Conservation (phyloP, 768 basidiomycete genomes). For the Mycena crocata region DNA sequence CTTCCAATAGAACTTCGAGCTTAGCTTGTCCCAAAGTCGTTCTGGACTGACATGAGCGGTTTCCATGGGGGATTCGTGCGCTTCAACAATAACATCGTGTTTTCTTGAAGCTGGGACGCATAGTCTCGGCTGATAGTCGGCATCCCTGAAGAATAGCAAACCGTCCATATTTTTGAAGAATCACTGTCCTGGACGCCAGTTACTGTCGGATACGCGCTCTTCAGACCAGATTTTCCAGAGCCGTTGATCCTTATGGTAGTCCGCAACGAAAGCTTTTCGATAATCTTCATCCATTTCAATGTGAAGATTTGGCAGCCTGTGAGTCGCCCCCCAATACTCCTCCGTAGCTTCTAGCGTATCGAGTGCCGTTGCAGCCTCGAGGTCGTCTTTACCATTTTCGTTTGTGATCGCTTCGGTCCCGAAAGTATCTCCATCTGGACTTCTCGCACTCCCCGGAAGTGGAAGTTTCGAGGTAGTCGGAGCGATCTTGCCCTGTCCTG, state of each 20-base stretch:
- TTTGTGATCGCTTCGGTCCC: too few relatives aligned
- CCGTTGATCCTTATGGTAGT: neutral
- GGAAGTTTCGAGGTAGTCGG: too few relatives aligned
- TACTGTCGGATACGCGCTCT: neutral
- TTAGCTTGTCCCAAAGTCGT: too few relatives aligned
- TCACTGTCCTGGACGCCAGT: neutral
- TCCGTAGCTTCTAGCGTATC: neutral
- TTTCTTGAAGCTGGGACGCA: neutral
- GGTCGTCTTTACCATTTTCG: too few relatives aligned
- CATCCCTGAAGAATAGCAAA: neutral
- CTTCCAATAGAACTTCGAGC: too few relatives aligned
- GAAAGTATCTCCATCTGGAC: too few relatives aligned
- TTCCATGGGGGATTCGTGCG: too few relatives aligned
- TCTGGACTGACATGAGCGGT: too few relatives aligned
- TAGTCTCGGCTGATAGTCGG: neutral
- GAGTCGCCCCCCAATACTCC: neutral
- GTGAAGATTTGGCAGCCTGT: neutral
- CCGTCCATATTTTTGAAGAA: neutral
- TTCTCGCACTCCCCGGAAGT: too few relatives aligned
- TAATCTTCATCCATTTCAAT: neutral
- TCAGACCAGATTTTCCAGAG: neutral
- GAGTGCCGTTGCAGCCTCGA: too few relatives aligned
- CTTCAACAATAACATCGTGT: too few relatives aligned
- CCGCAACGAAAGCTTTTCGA: neutral
- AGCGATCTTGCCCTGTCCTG: too few relatives aligned